Conservation (phyloP, 176 grass and related monocot genomes). For the Elaeis guineensis region DNA sequence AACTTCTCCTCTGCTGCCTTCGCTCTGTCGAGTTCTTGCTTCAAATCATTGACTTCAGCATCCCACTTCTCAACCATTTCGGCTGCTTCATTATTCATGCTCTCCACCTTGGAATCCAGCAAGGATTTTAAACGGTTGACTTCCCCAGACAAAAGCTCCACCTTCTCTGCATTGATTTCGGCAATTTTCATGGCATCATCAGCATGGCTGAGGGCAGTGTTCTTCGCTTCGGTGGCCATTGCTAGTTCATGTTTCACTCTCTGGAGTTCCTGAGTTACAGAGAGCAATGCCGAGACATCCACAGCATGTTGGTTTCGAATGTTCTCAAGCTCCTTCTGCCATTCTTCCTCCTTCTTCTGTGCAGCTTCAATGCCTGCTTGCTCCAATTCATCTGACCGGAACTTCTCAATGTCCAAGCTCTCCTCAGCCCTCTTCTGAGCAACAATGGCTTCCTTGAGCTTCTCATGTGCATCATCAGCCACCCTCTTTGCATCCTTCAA, state of each 20-base stretch:
- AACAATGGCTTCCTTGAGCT: slow-evolving; percentile 39
- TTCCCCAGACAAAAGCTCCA: slow-evolving; percentile 45
- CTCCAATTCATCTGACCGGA: slow-evolving; percentile 14
- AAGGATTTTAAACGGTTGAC: slow-evolving; percentile 38
- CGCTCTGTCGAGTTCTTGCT: slow-evolving; percentile 43
- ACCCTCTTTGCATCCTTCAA: slow-evolving; percentile 46
- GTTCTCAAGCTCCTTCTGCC: slow-evolving; percentile 47
- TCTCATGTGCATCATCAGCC: slow-evolving; percentile 52
- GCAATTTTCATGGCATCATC: slow-evolving; percentile 46
- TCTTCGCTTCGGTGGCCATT: slow-evolving; percentile 63
- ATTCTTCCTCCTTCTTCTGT: slow-evolving; percentile 52
- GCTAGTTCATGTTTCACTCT: slow-evolving; percentile 53
- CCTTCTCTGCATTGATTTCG: slow-evolving; percentile 47
- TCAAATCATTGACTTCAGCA: slow-evolving; percentile 30
- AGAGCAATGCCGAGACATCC: slow-evolving; percentile 23
- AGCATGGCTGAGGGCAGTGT: slow-evolving; percentile 41
- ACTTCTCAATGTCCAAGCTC: slow-evolving; percentile 25
- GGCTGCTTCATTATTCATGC: slow-evolving; percentile 5
- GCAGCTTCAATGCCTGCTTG: slow-evolving; percentile 21
- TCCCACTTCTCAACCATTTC: slow-evolving; percentile 38
- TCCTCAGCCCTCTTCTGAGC: slow-evolving; percentile 34
- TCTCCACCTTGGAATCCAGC: slow-evolving; percentile 40
- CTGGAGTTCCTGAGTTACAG: slow-evolving; percentile 55
- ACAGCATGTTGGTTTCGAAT: slow-evolving; percentile 59
- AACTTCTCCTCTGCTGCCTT: slow-evolving; percentile 36